Conservation (phyloP, 805 yeast genomes). For the Jamesozyma gamospora region DNA sequence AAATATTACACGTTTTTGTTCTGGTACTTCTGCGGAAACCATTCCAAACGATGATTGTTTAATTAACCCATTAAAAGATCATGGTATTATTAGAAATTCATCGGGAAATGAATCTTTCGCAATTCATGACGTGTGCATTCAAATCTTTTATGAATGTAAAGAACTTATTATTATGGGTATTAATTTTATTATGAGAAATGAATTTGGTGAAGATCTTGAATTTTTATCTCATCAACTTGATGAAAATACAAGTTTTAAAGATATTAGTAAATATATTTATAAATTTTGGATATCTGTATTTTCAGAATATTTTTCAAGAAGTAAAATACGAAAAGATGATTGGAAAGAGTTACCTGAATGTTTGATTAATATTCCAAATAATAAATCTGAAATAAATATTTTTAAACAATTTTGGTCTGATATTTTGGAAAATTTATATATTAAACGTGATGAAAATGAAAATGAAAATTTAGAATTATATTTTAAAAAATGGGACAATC, state of each 20-base stretch:
- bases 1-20: slow-evolving; percentile 20
- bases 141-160: slow-evolving; percentile 35
- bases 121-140: no score
- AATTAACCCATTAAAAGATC: no score
- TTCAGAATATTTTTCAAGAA: slow-evolving; percentile 34
- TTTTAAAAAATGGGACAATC: slow-evolving; percentile 29
- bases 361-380: slow-evolving; percentile 24
- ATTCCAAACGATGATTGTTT: no score
- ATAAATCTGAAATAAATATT: slow-evolving; percentile 23
- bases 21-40: background rate
- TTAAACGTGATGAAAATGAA: slow-evolving; percentile 27
- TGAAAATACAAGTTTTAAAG: slow-evolving; percentile 30
- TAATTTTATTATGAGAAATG: slow-evolving; percentile 41
- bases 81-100: no score
- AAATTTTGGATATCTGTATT: slow-evolving; percentile 52
- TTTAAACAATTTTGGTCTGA: slow-evolving; percentile 47
- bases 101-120: no score
- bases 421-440: slow-evolving; percentile 36
- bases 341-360: slow-evolving; percentile 22
- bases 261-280: slow-evolving; percentile 35
- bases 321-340: slow-evolving; percentile 13
- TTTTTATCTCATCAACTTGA: slow-evolving; percentile 40
- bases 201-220: slow-evolving; percentile 46
- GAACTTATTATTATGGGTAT: slow-evolving; percentile 37
- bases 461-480: slow-evolving; percentile 26